Evolutionary conservation across 2,329 filamentous ascomycete genomes (phyloP).

Genomic region (Geoglossum cookeanum): DNA sequence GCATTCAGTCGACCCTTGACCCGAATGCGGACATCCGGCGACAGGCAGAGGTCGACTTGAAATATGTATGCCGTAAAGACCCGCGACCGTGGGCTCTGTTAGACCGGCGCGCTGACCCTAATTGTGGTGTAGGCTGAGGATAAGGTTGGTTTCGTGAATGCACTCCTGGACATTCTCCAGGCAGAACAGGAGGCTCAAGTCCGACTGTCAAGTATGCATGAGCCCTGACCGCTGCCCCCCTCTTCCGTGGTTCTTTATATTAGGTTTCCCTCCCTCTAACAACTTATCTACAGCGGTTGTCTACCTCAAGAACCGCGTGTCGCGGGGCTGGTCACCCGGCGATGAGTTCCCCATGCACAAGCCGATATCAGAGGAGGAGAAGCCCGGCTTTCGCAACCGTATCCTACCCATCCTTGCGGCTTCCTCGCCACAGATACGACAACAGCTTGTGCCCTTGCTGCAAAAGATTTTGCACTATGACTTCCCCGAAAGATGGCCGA

Average conservation of each 20-base stretch:
- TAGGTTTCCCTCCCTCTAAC: conserved; percentile 10
- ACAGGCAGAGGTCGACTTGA: conserved; percentile 62
- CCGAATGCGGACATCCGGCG: conserved; percentile 55
- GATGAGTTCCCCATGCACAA: conserved; percentile 57
- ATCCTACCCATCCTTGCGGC: conserved; percentile 75
- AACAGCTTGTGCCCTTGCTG: conserved; percentile 83
- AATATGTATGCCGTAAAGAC: conserved; percentile 40
- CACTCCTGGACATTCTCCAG: conserved; percentile 77
- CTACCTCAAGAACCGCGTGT: conserved; percentile 95
- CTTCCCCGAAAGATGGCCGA: conserved; percentile 85
- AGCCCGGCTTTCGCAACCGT: conserved; percentile 67
- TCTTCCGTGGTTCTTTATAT: conserved; percentile 12
- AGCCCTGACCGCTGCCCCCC: conserved; percentile 8
- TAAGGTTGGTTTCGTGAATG: conserved; percentile 74
- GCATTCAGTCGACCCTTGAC: conserved; percentile 59
- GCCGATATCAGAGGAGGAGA: conserved; percentile 74
- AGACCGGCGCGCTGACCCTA: conserved; percentile 4
- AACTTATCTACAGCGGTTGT: conserved; percentile 52
- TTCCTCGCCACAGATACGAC: conserved; percentile 62
- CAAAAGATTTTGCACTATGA: conserved; percentile 94
- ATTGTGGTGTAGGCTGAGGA: conserved; percentile 53
- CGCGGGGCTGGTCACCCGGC: conserved; percentile 67
- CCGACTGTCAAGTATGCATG: conserved; percentile 64
- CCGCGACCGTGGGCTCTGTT: conserved; percentile 7
- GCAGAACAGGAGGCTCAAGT: conserved; percentile 70